Percentiles rank a stretch among this genome's conserved stretches.
These are phyloP conservation scores for Microglena sp. DNA, from an alignment of 139 green algal genomes.

Conservation along the genomic window DNA sequence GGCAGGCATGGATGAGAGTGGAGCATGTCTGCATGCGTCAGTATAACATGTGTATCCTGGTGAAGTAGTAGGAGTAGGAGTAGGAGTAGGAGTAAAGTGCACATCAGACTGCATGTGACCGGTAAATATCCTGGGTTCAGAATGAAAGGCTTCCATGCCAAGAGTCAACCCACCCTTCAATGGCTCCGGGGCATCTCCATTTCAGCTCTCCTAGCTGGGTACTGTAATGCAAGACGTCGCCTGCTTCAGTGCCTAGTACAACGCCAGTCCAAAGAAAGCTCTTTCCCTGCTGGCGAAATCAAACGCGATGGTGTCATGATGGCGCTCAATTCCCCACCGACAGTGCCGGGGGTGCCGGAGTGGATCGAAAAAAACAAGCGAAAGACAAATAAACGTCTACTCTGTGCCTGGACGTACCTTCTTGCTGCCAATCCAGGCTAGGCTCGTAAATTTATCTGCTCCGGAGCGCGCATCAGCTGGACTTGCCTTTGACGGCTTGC, in stretches of 20 bases:
- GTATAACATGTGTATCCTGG: no score
- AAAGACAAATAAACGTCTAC: not conserved
- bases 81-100: no score
- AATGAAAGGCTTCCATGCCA: not conserved
- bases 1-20: no score
- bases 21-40: no score
- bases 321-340: not conserved
- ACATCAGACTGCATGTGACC: not conserved
- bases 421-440: not conserved
- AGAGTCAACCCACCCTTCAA: slow-evolving; percentile 40
- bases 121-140: not conserved
- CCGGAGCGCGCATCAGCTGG: no score
- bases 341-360: not conserved
- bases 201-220: slow-evolving; percentile 35
- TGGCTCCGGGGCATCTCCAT: slow-evolving; percentile 32
- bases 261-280: slow-evolving; percentile 3
- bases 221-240: slow-evolving; percentile 47
- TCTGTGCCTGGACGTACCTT: not conserved
- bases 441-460: not conserved
- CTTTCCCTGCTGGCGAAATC: slow-evolving; percentile 6
- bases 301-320: not conserved
- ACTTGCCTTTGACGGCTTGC: slow-evolving; percentile 1
- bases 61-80: no score
- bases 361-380: not conserved
- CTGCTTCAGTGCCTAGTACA: slow-evolving; percentile 38